Conservation (phyloP, 1,284 basidiomycete species). For the Cryptococcus sp. region DNA sequence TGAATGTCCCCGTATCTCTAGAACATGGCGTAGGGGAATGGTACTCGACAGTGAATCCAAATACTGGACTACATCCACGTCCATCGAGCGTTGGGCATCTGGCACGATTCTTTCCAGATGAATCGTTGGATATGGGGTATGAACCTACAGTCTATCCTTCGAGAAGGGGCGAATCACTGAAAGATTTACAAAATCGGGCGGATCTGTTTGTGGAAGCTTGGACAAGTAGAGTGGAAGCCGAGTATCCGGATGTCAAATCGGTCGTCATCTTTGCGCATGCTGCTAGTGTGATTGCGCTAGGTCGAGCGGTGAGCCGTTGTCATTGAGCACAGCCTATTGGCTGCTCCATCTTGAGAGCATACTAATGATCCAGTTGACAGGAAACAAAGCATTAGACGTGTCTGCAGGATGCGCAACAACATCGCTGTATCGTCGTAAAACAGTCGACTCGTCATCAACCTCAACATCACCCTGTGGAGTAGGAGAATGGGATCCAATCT, state of each 20-base stretch:
- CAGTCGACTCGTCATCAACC: not conserved
- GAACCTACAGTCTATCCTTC: conserved; percentile 48
- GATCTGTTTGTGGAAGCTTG: conserved; percentile 40
- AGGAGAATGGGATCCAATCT: conserved; percentile 39
- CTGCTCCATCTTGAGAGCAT: not conserved
- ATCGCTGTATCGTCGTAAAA: conserved; percentile 37
- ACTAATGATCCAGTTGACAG: conserved; percentile 29
- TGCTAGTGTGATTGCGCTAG: conserved; percentile 49
- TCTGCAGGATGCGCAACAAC: conserved; percentile 43
- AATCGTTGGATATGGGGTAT: conserved; percentile 36
- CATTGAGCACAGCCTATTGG: too few relatives aligned
- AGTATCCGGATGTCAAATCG: conserved; percentile 35
- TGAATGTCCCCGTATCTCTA: conserved; percentile 34
- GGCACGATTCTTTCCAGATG: conserved; percentile 29
- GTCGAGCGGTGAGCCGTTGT: conserved; percentile 35
- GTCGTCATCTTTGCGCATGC: conserved; percentile 53
- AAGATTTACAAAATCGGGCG: conserved; percentile 44
- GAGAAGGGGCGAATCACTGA: conserved; percentile 48
- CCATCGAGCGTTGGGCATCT: conserved; percentile 28
- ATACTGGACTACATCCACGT: conserved; percentile 43
- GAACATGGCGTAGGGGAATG: conserved; percentile 53
- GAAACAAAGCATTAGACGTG: conserved; percentile 29
- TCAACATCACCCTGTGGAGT: conserved; percentile 22
- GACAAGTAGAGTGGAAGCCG: conserved; percentile 33
- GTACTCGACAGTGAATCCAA: conserved; percentile 39